Percentiles rank a stretch among this genome's conserved stretches.
Evolutionary conservation across 225 moss, liverwort and hornwort genomes (phyloP).

Genomic region (Polytrichum formosum): DNA sequence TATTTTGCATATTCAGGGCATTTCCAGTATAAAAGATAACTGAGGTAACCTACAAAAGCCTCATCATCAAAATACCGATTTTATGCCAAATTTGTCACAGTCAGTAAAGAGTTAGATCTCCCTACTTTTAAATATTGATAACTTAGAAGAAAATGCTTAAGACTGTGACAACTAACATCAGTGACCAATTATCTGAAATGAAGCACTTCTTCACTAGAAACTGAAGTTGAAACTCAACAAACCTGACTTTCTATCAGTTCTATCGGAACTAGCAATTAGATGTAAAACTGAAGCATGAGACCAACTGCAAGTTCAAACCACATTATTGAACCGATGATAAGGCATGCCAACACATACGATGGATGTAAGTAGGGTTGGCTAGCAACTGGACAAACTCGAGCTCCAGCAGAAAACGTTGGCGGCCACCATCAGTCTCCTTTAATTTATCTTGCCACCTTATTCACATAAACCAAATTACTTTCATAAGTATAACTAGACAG

Average conservation of each 20-base stretch:
- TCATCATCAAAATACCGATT: constrained; percentile 93
- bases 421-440: constrained; percentile 83
- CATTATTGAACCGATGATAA: neutral
- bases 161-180: no score
- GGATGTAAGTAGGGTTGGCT: constrained; percentile 93
- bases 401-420: constrained; percentile 81
- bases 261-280: no score
- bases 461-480: neutral
- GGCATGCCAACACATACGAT: constrained; percentile 48
- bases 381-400: constrained; percentile 94
- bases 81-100: constrained; percentile 75
- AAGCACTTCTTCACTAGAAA: neutral
- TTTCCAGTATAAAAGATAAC: constrained; percentile 85
- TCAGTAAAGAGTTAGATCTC: neutral
- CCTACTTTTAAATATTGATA: neutral
- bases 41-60: constrained; percentile 88
- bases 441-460: constrained; percentile 38
- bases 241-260: no score
- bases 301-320: no score
- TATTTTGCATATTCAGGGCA: constrained; percentile 85
- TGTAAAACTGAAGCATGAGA: constrained; percentile 5
- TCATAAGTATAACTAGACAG: no score
- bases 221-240: neutral
- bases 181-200: no score
- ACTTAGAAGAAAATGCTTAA: neutral